Conservation (phyloP, 257 asterid genomes). For the Solanum gracilifrons region DNA sequence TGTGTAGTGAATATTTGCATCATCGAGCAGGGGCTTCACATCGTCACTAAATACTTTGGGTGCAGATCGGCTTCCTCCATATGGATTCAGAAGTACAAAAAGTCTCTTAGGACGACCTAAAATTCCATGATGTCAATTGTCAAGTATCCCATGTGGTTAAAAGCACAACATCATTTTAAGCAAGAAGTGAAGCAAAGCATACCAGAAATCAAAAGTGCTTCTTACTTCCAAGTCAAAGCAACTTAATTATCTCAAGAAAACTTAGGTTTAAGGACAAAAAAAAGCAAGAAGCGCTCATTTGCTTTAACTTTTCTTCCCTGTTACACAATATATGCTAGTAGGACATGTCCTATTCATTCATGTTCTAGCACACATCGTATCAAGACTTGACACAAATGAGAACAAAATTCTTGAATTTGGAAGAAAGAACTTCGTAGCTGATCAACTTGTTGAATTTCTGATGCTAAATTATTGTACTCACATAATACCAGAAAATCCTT, state of each 20-base stretch:
- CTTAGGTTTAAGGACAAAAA: neutral
- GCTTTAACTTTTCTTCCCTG: neutral
- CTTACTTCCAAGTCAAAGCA: neutral
- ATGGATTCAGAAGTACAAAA: slow-evolving; percentile 71
- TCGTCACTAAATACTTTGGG: slow-evolving; percentile 39
- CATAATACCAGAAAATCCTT: neutral
- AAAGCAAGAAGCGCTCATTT: neutral
- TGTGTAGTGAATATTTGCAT: slow-evolving; percentile 58
- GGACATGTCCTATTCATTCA: neutral
- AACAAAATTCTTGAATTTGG: neutral
- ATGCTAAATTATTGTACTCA: neutral
- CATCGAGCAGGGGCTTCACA: slow-evolving; percentile 87
- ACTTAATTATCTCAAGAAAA: neutral
- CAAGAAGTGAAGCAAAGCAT: neutral
- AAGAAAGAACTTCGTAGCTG: neutral
- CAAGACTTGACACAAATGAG: neutral
- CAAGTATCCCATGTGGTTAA: neutral
- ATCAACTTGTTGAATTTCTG: neutral
- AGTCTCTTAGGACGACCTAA: slow-evolving; percentile 88
- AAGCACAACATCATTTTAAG: neutral
- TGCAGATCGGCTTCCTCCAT: slow-evolving; percentile 86
- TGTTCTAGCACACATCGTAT: neutral
- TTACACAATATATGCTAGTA: neutral
- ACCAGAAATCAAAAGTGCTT: neutral
- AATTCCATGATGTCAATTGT: neutral